Conservation (phyloP, 2,329 filamentous ascomycete genomes). For the Penicillium brevicompactum region DNA sequence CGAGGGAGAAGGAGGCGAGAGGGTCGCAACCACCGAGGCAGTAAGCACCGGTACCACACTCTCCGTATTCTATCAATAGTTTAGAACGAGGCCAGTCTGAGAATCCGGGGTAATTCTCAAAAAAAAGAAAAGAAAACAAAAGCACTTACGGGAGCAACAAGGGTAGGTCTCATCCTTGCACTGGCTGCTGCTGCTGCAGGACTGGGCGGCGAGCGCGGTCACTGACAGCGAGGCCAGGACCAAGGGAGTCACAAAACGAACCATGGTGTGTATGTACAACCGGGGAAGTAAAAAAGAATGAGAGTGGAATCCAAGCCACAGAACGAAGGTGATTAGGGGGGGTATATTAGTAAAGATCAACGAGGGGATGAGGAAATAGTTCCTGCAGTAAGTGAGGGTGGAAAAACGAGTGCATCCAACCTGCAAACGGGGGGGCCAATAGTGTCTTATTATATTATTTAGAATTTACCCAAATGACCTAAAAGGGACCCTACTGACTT, state of each 20-base stretch:
- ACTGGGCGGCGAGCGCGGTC: conserved; percentile 32
- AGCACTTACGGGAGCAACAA: conserved; percentile 78
- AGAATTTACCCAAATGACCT: too few relatives aligned
- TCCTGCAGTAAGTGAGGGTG: conserved; percentile 8
- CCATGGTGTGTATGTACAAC: conserved; percentile 32
- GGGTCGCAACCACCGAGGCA: conserved; percentile 96
- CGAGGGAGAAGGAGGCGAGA: conserved; percentile 75
- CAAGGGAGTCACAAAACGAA: conserved; percentile 36
- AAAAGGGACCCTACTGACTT: too few relatives aligned
- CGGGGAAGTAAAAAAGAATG: conserved; percentile 21
- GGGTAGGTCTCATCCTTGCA: conserved; percentile 70
- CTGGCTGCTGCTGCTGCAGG: conserved; percentile 51
- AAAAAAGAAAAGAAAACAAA: background rate
- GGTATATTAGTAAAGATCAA: background rate
- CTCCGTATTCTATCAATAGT: conserved; percentile 71
- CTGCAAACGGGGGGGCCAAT: conserved; percentile 8
- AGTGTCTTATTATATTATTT: conserved; percentile 5
- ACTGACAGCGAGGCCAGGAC: conserved; percentile 38
- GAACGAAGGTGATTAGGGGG: background rate
- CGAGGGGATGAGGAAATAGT: conserved; percentile 1
- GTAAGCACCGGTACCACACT: conserved; percentile 91
- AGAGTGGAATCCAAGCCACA: conserved; percentile 14
- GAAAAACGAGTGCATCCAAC: conserved; percentile 4
- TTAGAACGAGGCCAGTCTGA: background rate
- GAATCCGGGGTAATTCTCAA: background rate